Evolutionary conservation across 2,329 filamentous ascomycete species (phyloP).

Genomic region (Westerdykella sp.): DNA sequence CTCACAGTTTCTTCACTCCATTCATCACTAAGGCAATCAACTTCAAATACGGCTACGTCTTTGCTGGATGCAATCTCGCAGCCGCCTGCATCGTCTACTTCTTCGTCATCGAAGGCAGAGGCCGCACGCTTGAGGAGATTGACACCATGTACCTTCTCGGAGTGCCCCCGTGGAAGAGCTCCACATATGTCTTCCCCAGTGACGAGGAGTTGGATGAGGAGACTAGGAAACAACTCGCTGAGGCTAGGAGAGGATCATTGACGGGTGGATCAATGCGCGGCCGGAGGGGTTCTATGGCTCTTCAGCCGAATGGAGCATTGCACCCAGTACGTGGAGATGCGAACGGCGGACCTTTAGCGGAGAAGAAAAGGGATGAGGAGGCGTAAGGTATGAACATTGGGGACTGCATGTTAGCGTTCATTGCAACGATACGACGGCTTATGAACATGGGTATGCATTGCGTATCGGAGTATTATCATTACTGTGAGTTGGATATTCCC

Average conservation of each 20-base stretch:
- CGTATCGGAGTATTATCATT: too few species aligned
- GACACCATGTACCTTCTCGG: constrained; percentile 62
- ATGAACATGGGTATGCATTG: too few species aligned
- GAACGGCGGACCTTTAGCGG: too few species aligned
- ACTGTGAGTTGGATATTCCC: too few species aligned
- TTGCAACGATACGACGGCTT: too few species aligned
- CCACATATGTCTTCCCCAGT: constrained; percentile 41
- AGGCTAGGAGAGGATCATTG: constrained; percentile 5
- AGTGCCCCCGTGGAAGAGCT: constrained; percentile 58
- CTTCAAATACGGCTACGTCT: constrained; percentile 68
- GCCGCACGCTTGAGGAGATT: constrained; percentile 69
- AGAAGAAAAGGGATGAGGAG: too few species aligned
- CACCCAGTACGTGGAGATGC: too few species aligned
- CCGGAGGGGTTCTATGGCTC: too few species aligned
- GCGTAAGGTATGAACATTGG: too few species aligned
- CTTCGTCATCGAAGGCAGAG: constrained; percentile 69
- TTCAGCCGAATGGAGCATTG: too few species aligned
- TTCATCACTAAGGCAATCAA: constrained; percentile 67
- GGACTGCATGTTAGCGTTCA: too few species aligned
- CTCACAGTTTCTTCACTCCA: constrained; percentile 64
- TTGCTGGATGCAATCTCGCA: constrained; percentile 62
- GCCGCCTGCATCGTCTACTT: constrained; percentile 64
- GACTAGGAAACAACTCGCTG: constrained; percentile 16
- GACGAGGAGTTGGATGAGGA: constrained; percentile 22
- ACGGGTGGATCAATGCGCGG: too few species aligned